These are phyloP conservation scores for Phoenix dactylifera DNA, from an alignment of 176 grass and related monocot species.

Conservation along the genomic window DNA sequence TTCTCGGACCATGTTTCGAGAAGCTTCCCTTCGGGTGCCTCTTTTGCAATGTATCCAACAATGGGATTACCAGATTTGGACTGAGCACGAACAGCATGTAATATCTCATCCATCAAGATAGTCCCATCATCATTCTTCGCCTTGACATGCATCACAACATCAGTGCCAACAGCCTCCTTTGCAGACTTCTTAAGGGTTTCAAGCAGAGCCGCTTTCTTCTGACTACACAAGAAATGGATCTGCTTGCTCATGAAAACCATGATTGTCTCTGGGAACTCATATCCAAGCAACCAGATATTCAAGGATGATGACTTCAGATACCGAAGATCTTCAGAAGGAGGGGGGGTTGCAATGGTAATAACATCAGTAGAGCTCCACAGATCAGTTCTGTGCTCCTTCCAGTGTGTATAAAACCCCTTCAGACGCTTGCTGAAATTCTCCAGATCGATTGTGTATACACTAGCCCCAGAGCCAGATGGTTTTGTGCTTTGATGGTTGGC, in stretches of 20 bases:
- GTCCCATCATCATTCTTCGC: constrained; percentile 61
- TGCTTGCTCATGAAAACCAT: constrained; percentile 66
- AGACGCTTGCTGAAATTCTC: constrained; percentile 62
- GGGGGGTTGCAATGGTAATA: constrained; percentile 65
- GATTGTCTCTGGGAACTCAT: constrained; percentile 93
- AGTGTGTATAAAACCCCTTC: constrained; percentile 59
- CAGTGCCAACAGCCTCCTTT: constrained; percentile 54
- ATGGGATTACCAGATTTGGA: constrained; percentile 45
- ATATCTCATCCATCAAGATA: constrained; percentile 58
- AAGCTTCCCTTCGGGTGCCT: constrained; percentile 80
- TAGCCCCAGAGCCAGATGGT: constrained; percentile 15
- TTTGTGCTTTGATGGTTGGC: constrained; percentile 32
- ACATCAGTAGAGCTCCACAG: constrained; percentile 62
- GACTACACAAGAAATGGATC: constrained; percentile 75
- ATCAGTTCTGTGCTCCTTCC: constrained; percentile 46
- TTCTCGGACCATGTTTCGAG: constrained; percentile 69
- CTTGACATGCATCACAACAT: constrained; percentile 75
- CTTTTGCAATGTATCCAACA: constrained; percentile 70
- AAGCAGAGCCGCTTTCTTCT: constrained; percentile 67
- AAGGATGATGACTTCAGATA: constrained; percentile 77
- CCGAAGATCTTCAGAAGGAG: constrained; percentile 68
- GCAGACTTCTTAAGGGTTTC: constrained; percentile 59
- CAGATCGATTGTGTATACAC: constrained; percentile 43
- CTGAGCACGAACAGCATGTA: constrained; percentile 37
- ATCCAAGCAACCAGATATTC: constrained; percentile 76